phyloP scores from a whole-genome alignment of 2,329 filamentous ascomycete species.

The Scedosporium dehoogii region DNA sequence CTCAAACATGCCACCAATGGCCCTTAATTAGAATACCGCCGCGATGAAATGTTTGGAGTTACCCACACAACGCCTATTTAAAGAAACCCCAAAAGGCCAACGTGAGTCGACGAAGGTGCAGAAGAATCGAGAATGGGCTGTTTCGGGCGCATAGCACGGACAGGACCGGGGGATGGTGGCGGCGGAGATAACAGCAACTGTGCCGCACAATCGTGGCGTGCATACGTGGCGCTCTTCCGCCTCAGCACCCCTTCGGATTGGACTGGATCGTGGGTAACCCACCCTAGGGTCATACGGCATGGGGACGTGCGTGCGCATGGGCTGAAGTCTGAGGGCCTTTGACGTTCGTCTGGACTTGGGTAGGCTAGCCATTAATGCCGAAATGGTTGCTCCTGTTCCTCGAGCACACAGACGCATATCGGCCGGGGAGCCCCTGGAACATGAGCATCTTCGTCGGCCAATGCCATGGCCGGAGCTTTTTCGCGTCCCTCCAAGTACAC shows the following conservation, averaged over 20 bases:
- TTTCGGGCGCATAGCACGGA: not conserved
- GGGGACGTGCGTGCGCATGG: not conserved
- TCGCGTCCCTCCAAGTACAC: not conserved
- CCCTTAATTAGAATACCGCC: not conserved
- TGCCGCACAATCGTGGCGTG: not conserved
- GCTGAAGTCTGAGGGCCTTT: not conserved
- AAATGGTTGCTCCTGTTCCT: not conserved
- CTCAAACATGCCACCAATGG: not conserved
- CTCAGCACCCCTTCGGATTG: not conserved
- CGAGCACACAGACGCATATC: not conserved
- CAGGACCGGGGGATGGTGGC: not conserved
- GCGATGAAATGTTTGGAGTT: not conserved
- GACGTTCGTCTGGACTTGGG: not conserved
- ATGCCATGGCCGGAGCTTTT: not conserved
- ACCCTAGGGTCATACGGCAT: not conserved
- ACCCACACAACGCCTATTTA: not conserved
- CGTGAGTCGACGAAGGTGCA: not conserved
- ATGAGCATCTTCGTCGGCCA: not conserved
- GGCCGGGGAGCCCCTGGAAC: not conserved
- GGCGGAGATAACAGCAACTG: not conserved
- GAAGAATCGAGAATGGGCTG: not conserved
- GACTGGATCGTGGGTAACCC: not conserved
- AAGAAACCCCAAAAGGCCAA: not conserved
- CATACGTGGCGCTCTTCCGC: not conserved
- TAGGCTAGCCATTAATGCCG: not conserved